Conservation (phyloP, 495 filamentous ascomycete species). For the Acidomyces sp. region DNA sequence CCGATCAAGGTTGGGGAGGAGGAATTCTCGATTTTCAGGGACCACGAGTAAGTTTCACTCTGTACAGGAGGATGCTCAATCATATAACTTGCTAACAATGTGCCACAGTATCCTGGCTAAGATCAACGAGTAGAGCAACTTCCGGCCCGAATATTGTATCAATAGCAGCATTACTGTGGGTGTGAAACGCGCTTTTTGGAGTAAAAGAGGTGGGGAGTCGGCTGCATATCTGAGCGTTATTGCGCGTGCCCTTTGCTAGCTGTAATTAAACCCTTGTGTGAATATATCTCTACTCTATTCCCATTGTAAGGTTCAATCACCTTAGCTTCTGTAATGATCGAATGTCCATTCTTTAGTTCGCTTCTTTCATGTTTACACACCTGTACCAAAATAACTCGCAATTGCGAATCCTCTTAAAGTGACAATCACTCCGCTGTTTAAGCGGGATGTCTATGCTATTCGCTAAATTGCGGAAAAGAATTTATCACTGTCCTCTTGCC, state of each 20-base stretch:
- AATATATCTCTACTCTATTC: conserved; percentile 14
- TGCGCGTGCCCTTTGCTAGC: conserved; percentile 2
- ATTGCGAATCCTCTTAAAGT: no score
- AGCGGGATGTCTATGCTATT: no score
- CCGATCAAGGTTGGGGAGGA: conserved; percentile 95
- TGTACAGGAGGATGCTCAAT: not conserved
- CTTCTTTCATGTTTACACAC: no score
- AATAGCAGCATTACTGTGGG: conserved; percentile 9
- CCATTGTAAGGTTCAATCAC: no score
- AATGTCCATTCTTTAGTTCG: no score
- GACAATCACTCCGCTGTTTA: no score
- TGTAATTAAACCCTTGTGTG: conserved; percentile 11
- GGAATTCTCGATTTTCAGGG: conserved; percentile 88
- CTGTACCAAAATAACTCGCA: no score
- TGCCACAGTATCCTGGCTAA: conserved; percentile 33
- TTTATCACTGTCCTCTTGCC: no score
- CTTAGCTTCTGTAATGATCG: no score
- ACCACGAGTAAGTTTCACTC: conserved; percentile 71
- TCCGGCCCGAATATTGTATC: not conserved
- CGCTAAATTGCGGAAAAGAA: no score
- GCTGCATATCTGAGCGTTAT: conserved; percentile 10
- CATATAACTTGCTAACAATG: conserved; percentile 8
- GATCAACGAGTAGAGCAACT: conserved; percentile 34
- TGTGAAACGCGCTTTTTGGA: not conserved
- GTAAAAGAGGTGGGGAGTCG: not conserved